Evolutionary conservation across 2,329 filamentous ascomycete species (phyloP), one percentile per base, ranked within the genome.

Genomic region (Penicillium paneum): DNA sequence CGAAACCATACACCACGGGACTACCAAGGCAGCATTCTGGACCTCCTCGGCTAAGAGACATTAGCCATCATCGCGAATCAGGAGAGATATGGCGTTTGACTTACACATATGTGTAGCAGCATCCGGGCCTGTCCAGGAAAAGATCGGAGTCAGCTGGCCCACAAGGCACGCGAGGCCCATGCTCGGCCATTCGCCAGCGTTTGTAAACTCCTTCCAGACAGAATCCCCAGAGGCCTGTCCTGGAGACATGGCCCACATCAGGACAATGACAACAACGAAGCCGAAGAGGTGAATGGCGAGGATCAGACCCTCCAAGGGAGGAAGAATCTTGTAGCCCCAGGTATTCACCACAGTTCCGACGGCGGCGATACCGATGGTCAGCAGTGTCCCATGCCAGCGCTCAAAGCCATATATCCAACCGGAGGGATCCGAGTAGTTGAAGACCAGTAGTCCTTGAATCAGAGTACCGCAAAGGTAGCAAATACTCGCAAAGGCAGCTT

Each of bases 281-380:
- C 76, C 77, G 15, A 72, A 57, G 5, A 78, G 64, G 38, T 83
- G 81, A 8, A 83, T 60, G 35, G 78, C 72, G 24, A 84, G 67
- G 44, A 82, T 74, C 6, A 79, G 45, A 0, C 75, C 76, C 63
- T 84, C 81, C 39, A 84, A 72, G 44, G 77, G 74, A 24, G 82
- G 77, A 17, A 84, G 70, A 2, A 71, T 55, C 36, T 62, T 67
- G 13, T 67, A 77, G 15, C 80, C 68, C 7, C 78, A 71, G 0
- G 78, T 80, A 64, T 83, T 83, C 71, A 83, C 73, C 29, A 80
- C 64, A 12, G 81, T 73, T 10, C 75, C 76, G 19, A 80, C 71
- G 3, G 74, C 55, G 2, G 79, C 71, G 34, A 81, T 73, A 10
- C 74, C 77, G 65, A 79, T 81, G 24, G 79, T 74, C 0, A 83